A percentile compares a stretch with the other conserved stretches of the same genome.
phyloP scores from a whole-genome alignment of 768 basidiomycete genomes.

The Collybia mongolica region DNA sequence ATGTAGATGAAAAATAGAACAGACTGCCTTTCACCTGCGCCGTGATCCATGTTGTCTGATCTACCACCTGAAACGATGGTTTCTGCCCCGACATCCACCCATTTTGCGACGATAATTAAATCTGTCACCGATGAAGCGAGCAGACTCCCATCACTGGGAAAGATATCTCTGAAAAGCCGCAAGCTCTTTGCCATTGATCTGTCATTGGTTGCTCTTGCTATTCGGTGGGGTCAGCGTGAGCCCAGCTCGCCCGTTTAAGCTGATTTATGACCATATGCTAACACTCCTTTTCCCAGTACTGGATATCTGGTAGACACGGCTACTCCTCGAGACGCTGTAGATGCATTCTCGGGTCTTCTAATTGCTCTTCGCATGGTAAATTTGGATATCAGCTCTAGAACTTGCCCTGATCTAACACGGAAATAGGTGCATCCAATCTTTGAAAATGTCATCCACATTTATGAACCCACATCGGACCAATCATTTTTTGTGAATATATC shows the following conservation, averaged over 20 bases:
- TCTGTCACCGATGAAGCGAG: slow-evolving; percentile 11
- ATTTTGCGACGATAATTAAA: slow-evolving; percentile 3
- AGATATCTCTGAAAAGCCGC: slow-evolving; percentile 14
- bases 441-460: slow-evolving; percentile 38
- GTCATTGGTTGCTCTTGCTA: slow-evolving; percentile 36
- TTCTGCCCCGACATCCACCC: not conserved
- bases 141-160: slow-evolving; percentile 10
- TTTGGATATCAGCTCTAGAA: not conserved
- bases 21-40: too few species aligned
- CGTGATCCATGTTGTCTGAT: too few species aligned
- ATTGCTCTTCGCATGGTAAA: slow-evolving; percentile 36
- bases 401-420: not conserved
- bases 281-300: slow-evolving; percentile 24
- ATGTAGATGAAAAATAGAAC: too few species aligned
- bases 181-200: slow-evolving; percentile 37
- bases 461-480: slow-evolving; percentile 46
- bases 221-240: slow-evolving; percentile 29
- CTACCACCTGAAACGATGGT: not conserved
- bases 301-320: slow-evolving; percentile 54
- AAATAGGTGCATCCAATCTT: slow-evolving; percentile 27
- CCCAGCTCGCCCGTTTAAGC: not conserved
- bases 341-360: slow-evolving; percentile 35
- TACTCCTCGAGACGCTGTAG: slow-evolving; percentile 29
- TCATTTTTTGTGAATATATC: slow-evolving; percentile 53
- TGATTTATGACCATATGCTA: not conserved